A percentile compares a stretch with the other conserved stretches of the same genome.
These are phyloP conservation scores for Fusarium newnesense DNA, from an alignment of 2,329 filamentous ascomycete species.

Conservation along the genomic window DNA sequence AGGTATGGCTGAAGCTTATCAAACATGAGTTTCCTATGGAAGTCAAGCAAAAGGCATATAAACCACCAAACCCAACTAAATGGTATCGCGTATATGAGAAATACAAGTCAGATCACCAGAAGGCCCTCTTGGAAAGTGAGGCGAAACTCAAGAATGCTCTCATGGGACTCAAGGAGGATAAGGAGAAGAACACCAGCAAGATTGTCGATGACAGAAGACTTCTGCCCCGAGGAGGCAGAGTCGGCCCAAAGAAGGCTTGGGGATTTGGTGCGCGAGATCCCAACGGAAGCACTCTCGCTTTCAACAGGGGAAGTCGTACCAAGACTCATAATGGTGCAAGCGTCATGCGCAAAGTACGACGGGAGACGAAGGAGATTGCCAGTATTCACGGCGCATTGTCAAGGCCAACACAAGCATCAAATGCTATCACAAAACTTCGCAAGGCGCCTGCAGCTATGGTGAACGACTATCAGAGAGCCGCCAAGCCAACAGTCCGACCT, in stretches of 20 bases:
- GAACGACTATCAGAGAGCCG: slow-evolving; percentile 60
- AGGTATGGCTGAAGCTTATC: slow-evolving; percentile 85
- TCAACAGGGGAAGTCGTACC: slow-evolving; percentile 61
- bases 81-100: slow-evolving; percentile 84
- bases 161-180: slow-evolving; percentile 66
- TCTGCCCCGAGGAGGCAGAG: slow-evolving; percentile 56
- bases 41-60: slow-evolving; percentile 67
- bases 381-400: slow-evolving; percentile 59
- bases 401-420: slow-evolving; percentile 43
- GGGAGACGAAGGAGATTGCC: slow-evolving; percentile 66
- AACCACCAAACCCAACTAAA: slow-evolving; percentile 72
- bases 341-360: slow-evolving; percentile 65
- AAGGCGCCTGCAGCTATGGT: slow-evolving; percentile 65
- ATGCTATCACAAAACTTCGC: slow-evolving; percentile 53
- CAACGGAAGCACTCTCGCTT: slow-evolving; percentile 52
- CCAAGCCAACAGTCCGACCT: slow-evolving; percentile 50
- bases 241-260: slow-evolving; percentile 44
- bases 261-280: slow-evolving; percentile 43
- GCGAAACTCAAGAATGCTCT: slow-evolving; percentile 67
- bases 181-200: slow-evolving; percentile 65
- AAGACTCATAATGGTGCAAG: slow-evolving; percentile 63
- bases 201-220: slow-evolving; percentile 63
- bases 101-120: slow-evolving; percentile 69
- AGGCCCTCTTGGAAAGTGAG: slow-evolving; percentile 68
- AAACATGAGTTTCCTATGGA: slow-evolving; percentile 78